A percentile compares a stretch with the other conserved stretches of the same genome.
Conservation (phyloP, 805 yeast genomes). For the Candida chilensis region DNA sequence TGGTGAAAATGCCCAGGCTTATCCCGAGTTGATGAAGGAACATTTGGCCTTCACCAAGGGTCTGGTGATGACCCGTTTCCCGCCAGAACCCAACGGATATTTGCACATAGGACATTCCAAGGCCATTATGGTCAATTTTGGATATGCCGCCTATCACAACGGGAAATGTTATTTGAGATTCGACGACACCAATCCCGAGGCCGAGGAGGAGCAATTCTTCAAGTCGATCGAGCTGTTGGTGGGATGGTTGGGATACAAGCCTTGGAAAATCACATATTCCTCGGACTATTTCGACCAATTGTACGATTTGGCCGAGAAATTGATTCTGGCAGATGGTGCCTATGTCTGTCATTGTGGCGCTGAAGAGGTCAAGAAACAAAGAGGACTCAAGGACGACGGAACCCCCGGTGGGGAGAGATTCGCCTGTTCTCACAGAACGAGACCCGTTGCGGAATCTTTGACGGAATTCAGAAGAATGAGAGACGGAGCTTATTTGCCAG, state of each 20-base stretch:
- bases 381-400: slow-evolving; percentile 91
- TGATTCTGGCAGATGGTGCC: slow-evolving; percentile 64
- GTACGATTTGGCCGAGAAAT: slow-evolving; percentile 79
- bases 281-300: slow-evolving; percentile 90
- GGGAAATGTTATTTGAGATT: slow-evolving; percentile 90
- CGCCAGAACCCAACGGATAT: slow-evolving; percentile 98
- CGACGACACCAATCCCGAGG: slow-evolving; percentile 98
- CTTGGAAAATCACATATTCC: slow-evolving; percentile 93
- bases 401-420: slow-evolving; percentile 88
- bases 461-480: slow-evolving; percentile 83
- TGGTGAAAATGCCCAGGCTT: slow-evolving; percentile 89
- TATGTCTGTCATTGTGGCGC: slow-evolving; percentile 92
- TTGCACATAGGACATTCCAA: slow-evolving; percentile 97
- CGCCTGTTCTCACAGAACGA: slow-evolving; percentile 70
- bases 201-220: slow-evolving; percentile 90
- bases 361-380: slow-evolving; percentile 80
- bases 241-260: slow-evolving; percentile 88
- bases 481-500: slow-evolving; percentile 80
- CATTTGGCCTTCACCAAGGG: slow-evolving; percentile 78
- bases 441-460: slow-evolving; percentile 67
- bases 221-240: slow-evolving; percentile 78
- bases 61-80: slow-evolving; percentile 86
- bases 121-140: slow-evolving; percentile 96
- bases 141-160: slow-evolving; percentile 80
- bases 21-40: slow-evolving; percentile 73